phyloP scores from a whole-genome alignment of 768 basidiomycete genomes.

The Crassisporium funariophilum region DNA sequence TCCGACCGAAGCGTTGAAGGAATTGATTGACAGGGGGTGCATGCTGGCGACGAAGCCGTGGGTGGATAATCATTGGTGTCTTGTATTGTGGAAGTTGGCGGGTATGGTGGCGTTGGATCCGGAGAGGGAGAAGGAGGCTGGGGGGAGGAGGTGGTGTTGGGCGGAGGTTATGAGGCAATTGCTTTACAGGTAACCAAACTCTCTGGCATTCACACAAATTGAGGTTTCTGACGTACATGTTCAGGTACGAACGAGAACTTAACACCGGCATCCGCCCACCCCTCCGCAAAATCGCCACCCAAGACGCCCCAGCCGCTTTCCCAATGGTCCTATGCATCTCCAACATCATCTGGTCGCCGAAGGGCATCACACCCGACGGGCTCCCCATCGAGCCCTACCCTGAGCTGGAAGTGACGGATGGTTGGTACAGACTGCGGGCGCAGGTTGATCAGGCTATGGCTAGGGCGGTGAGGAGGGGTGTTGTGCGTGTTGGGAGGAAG shows the following conservation, averaged over 20 bases:
- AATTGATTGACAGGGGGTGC: conserved; percentile 62
- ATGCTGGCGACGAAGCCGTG: conserved; percentile 70
- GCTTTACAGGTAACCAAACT: conserved; percentile 67
- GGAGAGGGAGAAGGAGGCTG: conserved; percentile 46
- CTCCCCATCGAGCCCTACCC: conserved; percentile 43
- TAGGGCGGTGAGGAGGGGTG: conserved; percentile 66
- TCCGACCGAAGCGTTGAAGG: conserved; percentile 54
- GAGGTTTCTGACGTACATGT: too few relatives aligned
- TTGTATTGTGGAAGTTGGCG: conserved; percentile 95
- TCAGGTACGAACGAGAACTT: conserved; percentile 87
- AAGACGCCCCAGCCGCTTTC: conserved; percentile 74
- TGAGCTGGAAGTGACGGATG: conserved; percentile 91
- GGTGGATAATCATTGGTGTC: conserved; percentile 90
- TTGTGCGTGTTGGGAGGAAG: conserved; percentile 80
- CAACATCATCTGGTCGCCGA: conserved; percentile 58
- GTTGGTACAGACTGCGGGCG: conserved; percentile 91
- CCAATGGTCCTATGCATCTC: conserved; percentile 90
- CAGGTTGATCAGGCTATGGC: conserved; percentile 72
- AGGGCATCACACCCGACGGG: conserved; percentile 38
- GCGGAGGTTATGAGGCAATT: conserved; percentile 80
- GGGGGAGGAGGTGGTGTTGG: conserved; percentile 76
- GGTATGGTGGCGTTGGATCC: conserved; percentile 81
- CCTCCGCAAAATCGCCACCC: conserved; percentile 78
- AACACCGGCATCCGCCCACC: conserved; percentile 79
- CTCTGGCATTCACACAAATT: too few relatives aligned